These are phyloP conservation scores for Dioszegia aurantiaca DNA, from an alignment of 768 basidiomycete species.

Conservation along the genomic window DNA sequence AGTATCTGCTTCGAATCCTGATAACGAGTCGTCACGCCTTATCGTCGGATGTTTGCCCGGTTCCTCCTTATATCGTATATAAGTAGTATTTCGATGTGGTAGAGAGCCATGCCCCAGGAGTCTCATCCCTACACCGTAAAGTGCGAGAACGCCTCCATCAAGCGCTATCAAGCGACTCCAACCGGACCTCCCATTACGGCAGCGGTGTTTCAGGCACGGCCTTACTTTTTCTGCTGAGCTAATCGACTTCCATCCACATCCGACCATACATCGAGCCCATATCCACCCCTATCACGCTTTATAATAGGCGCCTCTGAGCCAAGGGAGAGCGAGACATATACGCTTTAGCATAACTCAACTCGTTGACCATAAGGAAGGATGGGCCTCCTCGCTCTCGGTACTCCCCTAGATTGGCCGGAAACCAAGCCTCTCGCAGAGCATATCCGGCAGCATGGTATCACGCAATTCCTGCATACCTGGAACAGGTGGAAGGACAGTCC, in stretches of 20 bases:
- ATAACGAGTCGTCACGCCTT: too few relatives aligned
- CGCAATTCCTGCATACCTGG: constrained; percentile 92
- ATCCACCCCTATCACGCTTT: not conserved
- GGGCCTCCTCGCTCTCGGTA: constrained; percentile 91
- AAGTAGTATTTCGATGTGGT: too few relatives aligned
- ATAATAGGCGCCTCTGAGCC: not conserved
- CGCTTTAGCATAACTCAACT: too few relatives aligned
- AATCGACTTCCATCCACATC: not conserved
- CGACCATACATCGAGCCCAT: not conserved
- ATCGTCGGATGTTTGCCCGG: too few relatives aligned
- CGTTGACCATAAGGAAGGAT: too few relatives aligned
- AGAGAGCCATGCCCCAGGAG: too few relatives aligned
- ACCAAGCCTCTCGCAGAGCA: constrained; percentile 83
- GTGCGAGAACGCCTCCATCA: too few relatives aligned
- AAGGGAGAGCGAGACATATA: not conserved
- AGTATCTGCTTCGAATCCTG: too few relatives aligned
- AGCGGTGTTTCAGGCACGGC: too few relatives aligned
- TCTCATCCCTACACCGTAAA: too few relatives aligned
- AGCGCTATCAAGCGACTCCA: not conserved
- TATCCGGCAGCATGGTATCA: constrained; percentile 86
- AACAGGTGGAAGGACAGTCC: constrained; percentile 82
- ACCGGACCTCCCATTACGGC: too few relatives aligned
- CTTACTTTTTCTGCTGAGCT: not conserved
- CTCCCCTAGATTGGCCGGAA: constrained; percentile 86
- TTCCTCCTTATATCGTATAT: too few relatives aligned